Conservation (phyloP, 179 eudicot species). For the Patellifolia procumbens region DNA sequence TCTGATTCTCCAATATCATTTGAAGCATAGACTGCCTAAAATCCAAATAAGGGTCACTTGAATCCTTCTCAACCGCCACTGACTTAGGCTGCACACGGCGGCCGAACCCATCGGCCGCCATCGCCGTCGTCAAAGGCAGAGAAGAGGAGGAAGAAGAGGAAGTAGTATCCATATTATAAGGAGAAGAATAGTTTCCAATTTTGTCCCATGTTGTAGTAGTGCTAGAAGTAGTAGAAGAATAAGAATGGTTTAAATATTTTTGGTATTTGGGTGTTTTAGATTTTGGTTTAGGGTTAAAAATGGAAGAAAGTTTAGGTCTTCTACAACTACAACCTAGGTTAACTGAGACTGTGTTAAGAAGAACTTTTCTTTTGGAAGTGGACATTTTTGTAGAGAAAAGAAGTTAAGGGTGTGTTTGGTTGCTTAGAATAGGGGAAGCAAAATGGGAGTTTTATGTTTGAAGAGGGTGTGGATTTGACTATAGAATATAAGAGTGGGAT, state of each 20-base stretch:
- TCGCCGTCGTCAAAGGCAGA: slow-evolving; percentile 18
- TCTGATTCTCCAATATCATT: slow-evolving; percentile 86
- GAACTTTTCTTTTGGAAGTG: slow-evolving; percentile 39
- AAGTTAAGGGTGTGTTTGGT: neutral
- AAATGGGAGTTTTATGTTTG: neutral
- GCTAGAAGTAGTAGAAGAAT: slow-evolving; percentile 36
- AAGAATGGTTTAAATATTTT: slow-evolving; percentile 30
- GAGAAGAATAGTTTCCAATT: slow-evolving; percentile 22
- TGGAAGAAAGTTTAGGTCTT: slow-evolving; percentile 52
- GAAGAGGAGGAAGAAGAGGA: slow-evolving; percentile 41
- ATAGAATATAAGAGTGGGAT: neutral
- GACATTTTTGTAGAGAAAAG: slow-evolving; percentile 33
- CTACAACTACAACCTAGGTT: slow-evolving; percentile 70
- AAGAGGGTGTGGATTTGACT: neutral
- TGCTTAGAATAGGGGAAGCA: neutral
- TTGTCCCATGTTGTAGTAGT: slow-evolving; percentile 39
- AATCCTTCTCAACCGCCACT: slow-evolving; percentile 83
- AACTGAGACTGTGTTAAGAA: slow-evolving; percentile 49
- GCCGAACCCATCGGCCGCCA: slow-evolving; percentile 24
- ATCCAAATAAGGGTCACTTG: slow-evolving; percentile 82
- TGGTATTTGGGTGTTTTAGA: slow-evolving; percentile 34
- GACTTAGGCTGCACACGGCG: slow-evolving; percentile 43
- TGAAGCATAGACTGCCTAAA: slow-evolving; percentile 88
- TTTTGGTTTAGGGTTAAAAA: slow-evolving; percentile 56
- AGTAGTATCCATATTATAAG: slow-evolving; percentile 29